These are phyloP conservation scores for Aureobasidium leucospermi DNA, from an alignment of 2,329 filamentous ascomycete genomes.

Conservation along the genomic window DNA sequence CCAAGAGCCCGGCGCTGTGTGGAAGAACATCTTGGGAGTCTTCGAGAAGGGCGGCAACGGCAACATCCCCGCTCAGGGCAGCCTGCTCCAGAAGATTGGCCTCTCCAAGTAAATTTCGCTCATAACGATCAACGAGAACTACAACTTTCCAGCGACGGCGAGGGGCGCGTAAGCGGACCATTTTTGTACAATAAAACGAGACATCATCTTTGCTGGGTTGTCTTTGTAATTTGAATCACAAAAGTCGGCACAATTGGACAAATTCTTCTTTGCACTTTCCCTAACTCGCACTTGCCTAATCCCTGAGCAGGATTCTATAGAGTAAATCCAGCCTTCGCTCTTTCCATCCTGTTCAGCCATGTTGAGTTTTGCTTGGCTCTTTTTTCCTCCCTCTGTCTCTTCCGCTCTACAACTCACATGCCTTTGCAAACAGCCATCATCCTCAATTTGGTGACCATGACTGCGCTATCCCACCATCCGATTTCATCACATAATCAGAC, in stretches of 20 bases:
- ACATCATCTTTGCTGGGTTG: not conserved
- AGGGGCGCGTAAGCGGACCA: not conserved
- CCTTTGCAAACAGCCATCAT: conserved; percentile 3
- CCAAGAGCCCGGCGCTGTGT: conserved; percentile 91
- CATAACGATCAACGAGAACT: conserved; percentile 6
- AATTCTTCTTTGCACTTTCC: not conserved
- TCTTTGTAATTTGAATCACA: conserved; percentile 11
- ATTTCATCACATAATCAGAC: not conserved
- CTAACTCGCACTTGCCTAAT: not conserved
- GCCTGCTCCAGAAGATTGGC: conserved; percentile 48
- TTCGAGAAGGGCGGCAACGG: conserved; percentile 50
- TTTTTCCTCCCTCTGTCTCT: not conserved
- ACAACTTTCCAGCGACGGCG: conserved; percentile 2
- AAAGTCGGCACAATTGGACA: conserved; percentile 11
- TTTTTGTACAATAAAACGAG: conserved; percentile 11
- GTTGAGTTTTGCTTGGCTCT: not conserved
- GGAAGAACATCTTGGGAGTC: conserved; percentile 83
- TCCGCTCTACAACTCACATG: not conserved
- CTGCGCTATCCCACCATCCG: not conserved
- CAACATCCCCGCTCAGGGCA: conserved; percentile 28
- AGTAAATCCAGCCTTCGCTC: not conserved
- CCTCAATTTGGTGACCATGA: not conserved
- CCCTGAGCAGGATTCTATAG: not conserved
- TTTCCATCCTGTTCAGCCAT: not conserved
- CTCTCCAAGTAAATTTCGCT: conserved; percentile 39